Percentiles rank a stretch among this genome's conserved stretches.
These are phyloP conservation scores for Rhodomyrtus tomentosa DNA, from an alignment of 345 rosid species.

Conservation along the genomic window DNA sequence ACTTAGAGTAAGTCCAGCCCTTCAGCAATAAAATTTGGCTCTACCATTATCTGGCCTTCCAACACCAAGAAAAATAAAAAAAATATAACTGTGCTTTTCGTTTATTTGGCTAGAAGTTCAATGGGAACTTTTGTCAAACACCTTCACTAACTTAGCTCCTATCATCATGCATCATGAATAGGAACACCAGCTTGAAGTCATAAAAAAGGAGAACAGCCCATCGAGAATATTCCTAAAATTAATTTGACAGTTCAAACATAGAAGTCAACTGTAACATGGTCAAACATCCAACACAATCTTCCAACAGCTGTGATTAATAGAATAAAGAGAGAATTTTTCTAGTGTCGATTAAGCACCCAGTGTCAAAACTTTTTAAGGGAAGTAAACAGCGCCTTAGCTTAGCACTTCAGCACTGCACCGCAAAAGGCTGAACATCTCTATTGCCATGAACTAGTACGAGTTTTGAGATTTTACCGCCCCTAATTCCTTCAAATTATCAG, in stretches of 20 bases:
- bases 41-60: background rate
- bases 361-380: background rate
- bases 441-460: background rate
- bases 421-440: background rate
- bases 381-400: background rate
- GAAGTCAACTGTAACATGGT: background rate
- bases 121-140: slow-evolving; percentile 8
- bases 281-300: background rate
- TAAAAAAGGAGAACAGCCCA: background rate
- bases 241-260: background rate
- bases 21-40: background rate
- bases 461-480: background rate
- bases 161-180: background rate
- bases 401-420: background rate
- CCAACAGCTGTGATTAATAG: background rate
- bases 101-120: background rate
- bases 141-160: background rate
- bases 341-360: background rate
- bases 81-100: background rate
- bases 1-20: background rate
- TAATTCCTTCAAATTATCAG: background rate
- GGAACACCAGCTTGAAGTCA: background rate
- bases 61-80: background rate
- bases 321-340: background rate
- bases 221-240: background rate